Base-by-base conservation (phyloP, 345 rosid species). In the Salix caprea region DNA sequence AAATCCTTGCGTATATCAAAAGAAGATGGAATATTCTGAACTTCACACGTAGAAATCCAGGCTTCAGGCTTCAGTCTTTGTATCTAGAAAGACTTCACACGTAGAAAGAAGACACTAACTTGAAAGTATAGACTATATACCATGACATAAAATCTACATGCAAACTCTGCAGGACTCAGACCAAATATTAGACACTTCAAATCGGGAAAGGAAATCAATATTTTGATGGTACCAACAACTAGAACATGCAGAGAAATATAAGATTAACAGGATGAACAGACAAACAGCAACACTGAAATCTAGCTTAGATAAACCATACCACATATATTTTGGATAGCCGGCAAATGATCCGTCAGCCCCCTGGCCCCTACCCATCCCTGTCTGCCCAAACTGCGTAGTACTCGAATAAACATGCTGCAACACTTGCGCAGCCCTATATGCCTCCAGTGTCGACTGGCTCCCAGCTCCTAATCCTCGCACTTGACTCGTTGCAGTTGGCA, bases 271-370 rank as follows among this genome's bases (percentile, higher is more conserved):
- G 19, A 10, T 71, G 12, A 68, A 74, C 42, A 37, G 46, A 67
- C 46, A 74, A 74, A 69, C 56, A 6, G 24, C 16, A 40, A 2
- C 16, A 26, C 40, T 40, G 28, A 62, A 61, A 61, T 39, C 50
- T 40, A 40, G 67, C 67, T 39, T 60, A 23, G 39, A 32, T 30
- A 69, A 70, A 65, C 61, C 87, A 83, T 91, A 91, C 95, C 93
- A 84, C 80, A 79, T 79, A 67, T 83, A 81, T 32, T 84, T 61
- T 15, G 83, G 78, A 67, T 85, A 82, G 44, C 89, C 88, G 39
- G 78, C 73, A 74, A 80, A 83, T 48, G 86, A 75, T 39, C 85
- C 83, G 61, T 70, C 73, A 52, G 70, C 15, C 60, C 79, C 91
- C 16, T 81, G 81, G 60, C 76, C 86, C 76, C 84, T 84, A 61